phyloP scores from a whole-genome alignment of 2,329 filamentous ascomycete genomes.

The Fusarium tjaetaba region DNA sequence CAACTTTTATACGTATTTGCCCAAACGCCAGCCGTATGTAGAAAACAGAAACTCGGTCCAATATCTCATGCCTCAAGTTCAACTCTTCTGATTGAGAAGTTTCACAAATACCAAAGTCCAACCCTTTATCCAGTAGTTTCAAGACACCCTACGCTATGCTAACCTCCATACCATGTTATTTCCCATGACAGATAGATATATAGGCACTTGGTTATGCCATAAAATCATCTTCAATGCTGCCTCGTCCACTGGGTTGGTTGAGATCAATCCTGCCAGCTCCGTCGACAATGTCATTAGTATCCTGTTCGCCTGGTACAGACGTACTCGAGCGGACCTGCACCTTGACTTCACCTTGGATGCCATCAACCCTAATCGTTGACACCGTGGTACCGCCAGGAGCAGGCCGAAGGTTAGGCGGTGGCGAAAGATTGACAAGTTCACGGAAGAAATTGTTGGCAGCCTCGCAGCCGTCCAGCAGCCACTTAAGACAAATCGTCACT shows the following conservation, averaged over 20 bases:
- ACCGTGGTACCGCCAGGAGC: constrained; percentile 49
- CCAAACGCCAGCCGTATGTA: neutral
- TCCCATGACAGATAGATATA: too few species aligned
- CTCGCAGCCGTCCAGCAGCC: constrained; percentile 78
- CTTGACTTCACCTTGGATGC: constrained; percentile 65
- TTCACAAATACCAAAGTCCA: neutral
- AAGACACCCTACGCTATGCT: neutral
- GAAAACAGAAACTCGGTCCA: neutral
- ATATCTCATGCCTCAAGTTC: neutral
- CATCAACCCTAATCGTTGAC: constrained; percentile 63
- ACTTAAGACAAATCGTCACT: constrained; percentile 88
- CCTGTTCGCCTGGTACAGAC: constrained; percentile 40
- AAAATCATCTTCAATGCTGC: constrained; percentile 56
- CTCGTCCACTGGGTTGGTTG: constrained; percentile 43
- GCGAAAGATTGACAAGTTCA: constrained; percentile 63
- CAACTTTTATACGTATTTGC: neutral
- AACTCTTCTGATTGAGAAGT: neutral
- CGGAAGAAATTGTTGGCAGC: constrained; percentile 78
- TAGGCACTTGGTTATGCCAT: constrained; percentile 50
- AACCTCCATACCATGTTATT: neutral
- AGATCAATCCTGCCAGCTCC: constrained; percentile 56
- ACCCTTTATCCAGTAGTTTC: neutral
- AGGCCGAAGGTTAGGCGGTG: constrained; percentile 52
- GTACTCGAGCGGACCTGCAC: constrained; percentile 59
- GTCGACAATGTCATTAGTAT: constrained; percentile 54